A percentile compares a stretch with the other conserved stretches of the same genome.
phyloP scores from a whole-genome alignment of 371 early-diverging fungal species.

The Smittium mucronatum region DNA sequence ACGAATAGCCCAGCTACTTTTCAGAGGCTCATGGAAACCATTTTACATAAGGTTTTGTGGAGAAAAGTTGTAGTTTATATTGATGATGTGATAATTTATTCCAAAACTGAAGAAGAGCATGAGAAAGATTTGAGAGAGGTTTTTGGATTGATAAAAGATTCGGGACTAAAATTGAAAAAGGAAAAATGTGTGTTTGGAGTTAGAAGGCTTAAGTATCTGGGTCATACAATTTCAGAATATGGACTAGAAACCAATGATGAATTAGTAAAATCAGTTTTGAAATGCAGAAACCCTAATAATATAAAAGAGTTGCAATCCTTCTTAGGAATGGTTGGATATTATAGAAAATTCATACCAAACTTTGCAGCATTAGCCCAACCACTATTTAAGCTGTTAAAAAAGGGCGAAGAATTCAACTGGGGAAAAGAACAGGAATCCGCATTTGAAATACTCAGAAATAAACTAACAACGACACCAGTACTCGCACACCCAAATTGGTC shows the following conservation, averaged over 20 bases:
- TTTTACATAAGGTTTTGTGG: conserved; percentile 28
- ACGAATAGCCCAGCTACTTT: conserved; percentile 28
- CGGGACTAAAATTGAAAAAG: conserved; percentile 20
- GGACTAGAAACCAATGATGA: not conserved
- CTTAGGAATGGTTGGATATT: conserved; percentile 13
- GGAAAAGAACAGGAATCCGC: not conserved
- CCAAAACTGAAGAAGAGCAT: conserved; percentile 35
- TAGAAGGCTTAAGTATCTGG: conserved; percentile 32
- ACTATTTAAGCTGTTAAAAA: conserved; percentile 10
- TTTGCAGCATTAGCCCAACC: not conserved
- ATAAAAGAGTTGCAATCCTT: conserved; percentile 12
- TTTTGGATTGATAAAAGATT: conserved; percentile 20
- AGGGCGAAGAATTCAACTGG: conserved; percentile 5
- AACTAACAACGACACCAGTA: conserved; percentile 9
- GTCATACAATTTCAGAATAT: conserved; percentile 26
- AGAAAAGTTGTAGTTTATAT: conserved; percentile 35
- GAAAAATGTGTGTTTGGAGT: conserved; percentile 40
- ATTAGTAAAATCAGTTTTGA: not conserved
- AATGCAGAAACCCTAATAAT: conserved; percentile 12
- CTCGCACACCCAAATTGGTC: conserved; percentile 8
- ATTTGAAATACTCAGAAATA: not conserved
- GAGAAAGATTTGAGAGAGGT: conserved; percentile 28
- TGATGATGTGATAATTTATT: conserved; percentile 46
- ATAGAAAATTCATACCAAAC: conserved; percentile 5
- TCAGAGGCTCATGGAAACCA: conserved; percentile 27